Evolutionary conservation across 2,329 filamentous ascomycete species (phyloP), one percentile per base, ranked within the genome.

Genomic region (Pyricularia sp.): DNA sequence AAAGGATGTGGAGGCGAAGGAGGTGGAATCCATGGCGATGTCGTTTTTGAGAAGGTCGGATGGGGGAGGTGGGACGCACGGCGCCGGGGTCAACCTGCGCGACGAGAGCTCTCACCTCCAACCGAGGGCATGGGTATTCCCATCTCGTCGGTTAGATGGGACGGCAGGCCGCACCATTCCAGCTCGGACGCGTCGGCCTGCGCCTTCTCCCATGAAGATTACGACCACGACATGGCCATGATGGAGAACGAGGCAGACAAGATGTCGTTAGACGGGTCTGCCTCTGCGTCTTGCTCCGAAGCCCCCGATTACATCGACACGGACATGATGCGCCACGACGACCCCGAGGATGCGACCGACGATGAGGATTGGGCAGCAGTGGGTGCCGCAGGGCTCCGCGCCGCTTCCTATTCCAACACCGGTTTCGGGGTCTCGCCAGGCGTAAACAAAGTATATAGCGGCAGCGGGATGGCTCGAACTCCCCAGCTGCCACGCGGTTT

Each of bases 41-140:
- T 95, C 74, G 85, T 90, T 76, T 98, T 97, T 77, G 92, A 96
- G 79, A 98, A 98, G 84, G 93, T 97, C 70, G 94, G 94, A 76
- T 98, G 94, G 94, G 95, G 95, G 70, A 89, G 93, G 73, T 99
- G 94, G 94, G 92, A 96, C 79, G 95, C 94, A 71, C 89, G 89
- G 76, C 85, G 88, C 77, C 88, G 88, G 74, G 92, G 90, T 68
- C 86, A 92, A 71, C 81, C 85, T 63, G 74, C 81, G 71, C 82
- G 83, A 71, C 76, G 82, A 77, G 76, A 78, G 73, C 74, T 77
- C 73, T 77, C 82, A 77, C 73, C 76, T 77, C 76, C 77, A 78
- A 75, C 78, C 78, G 73, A 75, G 77, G 36, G 80, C 79, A 30
- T 83, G 82, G 84, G 83, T 72, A 88, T 90, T 71, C 86, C 86